phyloP scores from a whole-genome alignment of 2,329 filamentous ascomycete genomes.

The Hymenoscyphus occultus region DNA sequence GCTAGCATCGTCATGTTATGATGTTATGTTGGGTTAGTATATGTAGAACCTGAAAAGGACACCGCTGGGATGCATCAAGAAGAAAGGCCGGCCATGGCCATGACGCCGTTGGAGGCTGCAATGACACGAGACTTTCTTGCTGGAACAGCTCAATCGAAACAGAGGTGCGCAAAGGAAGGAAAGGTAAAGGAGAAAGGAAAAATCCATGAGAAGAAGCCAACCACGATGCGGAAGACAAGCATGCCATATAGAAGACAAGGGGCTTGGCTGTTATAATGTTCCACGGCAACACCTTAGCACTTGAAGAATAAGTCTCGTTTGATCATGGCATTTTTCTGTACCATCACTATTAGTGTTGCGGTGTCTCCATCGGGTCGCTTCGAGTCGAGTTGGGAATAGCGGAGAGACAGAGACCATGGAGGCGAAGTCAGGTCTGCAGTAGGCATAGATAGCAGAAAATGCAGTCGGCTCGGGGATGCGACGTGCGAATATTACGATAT shows the following conservation, averaged over 20 bases:
- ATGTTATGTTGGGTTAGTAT: neutral
- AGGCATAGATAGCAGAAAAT: neutral
- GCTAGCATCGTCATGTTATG: neutral
- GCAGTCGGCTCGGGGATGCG: neutral
- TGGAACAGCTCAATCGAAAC: neutral
- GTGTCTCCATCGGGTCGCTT: neutral
- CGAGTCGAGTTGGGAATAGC: neutral
- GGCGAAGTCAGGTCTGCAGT: neutral
- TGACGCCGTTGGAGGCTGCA: neutral
- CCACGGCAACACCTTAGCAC: neutral
- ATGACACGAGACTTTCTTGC: neutral
- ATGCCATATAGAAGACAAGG: conserved; percentile 4
- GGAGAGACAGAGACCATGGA: neutral
- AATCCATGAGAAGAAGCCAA: neutral
- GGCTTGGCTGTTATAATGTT: neutral
- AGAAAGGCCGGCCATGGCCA: neutral
- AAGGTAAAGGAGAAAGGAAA: neutral
- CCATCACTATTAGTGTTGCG: neutral
- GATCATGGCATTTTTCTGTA: neutral
- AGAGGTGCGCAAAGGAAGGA: neutral
- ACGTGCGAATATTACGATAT: neutral
- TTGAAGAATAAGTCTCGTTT: neutral
- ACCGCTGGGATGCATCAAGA: neutral
- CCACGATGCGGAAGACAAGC: conserved; percentile 1
- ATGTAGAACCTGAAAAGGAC: neutral